Evolutionary conservation across 805 yeast species (phyloP), one percentile per base, ranked within the genome.

Genomic region (Ogataea corticis): DNA sequence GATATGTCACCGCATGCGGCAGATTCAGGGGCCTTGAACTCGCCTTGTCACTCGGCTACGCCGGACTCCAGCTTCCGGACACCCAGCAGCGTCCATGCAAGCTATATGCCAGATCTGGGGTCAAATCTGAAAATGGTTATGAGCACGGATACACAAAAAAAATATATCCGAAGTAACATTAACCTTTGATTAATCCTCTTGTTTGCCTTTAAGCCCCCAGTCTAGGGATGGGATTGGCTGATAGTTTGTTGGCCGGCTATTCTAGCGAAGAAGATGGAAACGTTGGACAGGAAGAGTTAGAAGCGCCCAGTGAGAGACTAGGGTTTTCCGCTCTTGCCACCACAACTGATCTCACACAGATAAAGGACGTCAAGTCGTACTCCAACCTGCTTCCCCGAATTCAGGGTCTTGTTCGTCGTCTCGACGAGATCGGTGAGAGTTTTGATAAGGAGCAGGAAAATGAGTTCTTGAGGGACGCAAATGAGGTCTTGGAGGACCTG

Each of bases 401-500:
- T 2, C 55, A 61, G 27, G 44, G 61, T 5, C 44, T 54, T 4
- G 47, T 52, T 2, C 61, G 52, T 31, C 53, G 63, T 17, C 56
- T 65, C 29, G 54, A 51, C 1, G 50, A 56, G 30, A 59, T 58
- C 30, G 58, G 62, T 9, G 2, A 69, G 54, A 13, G 42, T 53
- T 21, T 21, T 11, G 70, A 61, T 36, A 63, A 62, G 29, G 64
- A 58, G 19, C 67, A 66, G 9, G 82, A 81, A 52, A 72, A 75
- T 52, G 61, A 67, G n/a, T 73, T 85, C 23, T 63, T 87, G 10
- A 66, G 77, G 4, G 62, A 64, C 12, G 73, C 83, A 7, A 85
- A 84, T 61, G 78, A 73, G 34, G 55, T 77, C n/a, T 67, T 82
- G 0, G 72, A 74, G 10, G 73, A 79, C 6, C 71, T 86, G 2